A percentile compares a stretch with the other conserved stretches of the same genome.
Conservation (phyloP, 805 yeast genomes). For the Metschnikowia shivogae region DNA sequence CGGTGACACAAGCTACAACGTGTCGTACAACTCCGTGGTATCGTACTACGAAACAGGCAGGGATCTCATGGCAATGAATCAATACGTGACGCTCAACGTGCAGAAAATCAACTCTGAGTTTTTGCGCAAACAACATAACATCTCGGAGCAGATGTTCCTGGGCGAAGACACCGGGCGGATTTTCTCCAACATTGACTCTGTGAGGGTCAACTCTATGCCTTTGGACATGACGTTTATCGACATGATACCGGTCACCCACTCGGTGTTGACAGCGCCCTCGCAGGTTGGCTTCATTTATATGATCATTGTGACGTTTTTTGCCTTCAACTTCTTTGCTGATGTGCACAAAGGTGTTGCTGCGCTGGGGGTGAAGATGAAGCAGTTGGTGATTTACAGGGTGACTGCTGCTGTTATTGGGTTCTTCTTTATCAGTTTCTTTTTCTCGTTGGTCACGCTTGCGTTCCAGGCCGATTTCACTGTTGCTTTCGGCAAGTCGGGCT, state of each 20-base stretch:
- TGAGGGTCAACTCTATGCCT: constrained; percentile 27
- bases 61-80: constrained; percentile 48
- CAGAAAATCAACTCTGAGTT: constrained; percentile 30
- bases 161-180: constrained; percentile 14
- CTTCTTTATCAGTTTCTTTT: constrained; percentile 54
- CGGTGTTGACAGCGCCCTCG: constrained; percentile 57
- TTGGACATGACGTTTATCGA: constrained; percentile 39
- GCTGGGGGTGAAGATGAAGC: constrained; percentile 36
- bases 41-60: constrained; percentile 59
- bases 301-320: constrained; percentile 70
- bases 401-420: constrained; percentile 48
- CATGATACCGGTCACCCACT: constrained; percentile 46
- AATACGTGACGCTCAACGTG: constrained; percentile 42
- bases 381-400: constrained; percentile 51
- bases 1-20: constrained; percentile 28
- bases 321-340: constrained; percentile 54
- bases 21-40: constrained; percentile 30
- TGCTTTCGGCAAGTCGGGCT: constrained; percentile 65
- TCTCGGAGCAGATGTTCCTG: constrained; percentile 15
- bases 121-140: constrained; percentile 23
- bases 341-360: constrained; percentile 49
- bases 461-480: constrained; percentile 58
- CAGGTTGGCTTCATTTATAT: constrained; percentile 75
- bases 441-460: constrained; percentile 59
- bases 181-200: constrained; percentile 12